Evolutionary conservation across 31 red algal species (phyloP).

Genomic region (Asparagopsis taxiformis): DNA sequence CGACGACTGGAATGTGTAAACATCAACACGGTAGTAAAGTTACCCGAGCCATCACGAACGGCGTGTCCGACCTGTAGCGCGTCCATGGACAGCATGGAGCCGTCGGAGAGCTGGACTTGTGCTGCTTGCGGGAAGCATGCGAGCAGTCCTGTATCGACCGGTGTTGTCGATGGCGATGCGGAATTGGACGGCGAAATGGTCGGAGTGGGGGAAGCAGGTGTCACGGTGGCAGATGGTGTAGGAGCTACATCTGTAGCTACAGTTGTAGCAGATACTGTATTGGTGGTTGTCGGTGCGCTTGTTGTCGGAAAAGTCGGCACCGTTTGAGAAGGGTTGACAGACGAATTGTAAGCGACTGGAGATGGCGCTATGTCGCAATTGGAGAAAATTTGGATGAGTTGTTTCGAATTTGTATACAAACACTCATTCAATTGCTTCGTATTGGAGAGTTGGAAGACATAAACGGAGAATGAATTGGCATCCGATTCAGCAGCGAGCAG

Average conservation of each 20-base stretch:
- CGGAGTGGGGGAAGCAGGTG: slow-evolving; percentile 2
- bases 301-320: too few species aligned
- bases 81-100: slow-evolving; percentile 16
- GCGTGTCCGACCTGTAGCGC: slow-evolving; percentile 23
- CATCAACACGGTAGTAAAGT: slow-evolving; percentile 12
- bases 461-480: too few species aligned
- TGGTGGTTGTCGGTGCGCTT: too few species aligned
- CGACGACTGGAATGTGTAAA: slow-evolving; percentile 24
- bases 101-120: slow-evolving; percentile 4
- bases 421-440: too few species aligned
- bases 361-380: too few species aligned
- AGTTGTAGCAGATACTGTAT: background rate
- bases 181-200: background rate
- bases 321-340: too few species aligned
- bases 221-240: background rate
- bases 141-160: too few species aligned
- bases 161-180: slow-evolving; percentile 1
- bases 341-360: too few species aligned
- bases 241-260: background rate
- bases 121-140: slow-evolving; percentile 55
- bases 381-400: too few species aligned
- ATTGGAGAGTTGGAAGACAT: too few species aligned
- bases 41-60: slow-evolving; percentile 7
- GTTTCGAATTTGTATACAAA: too few species aligned
- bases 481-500: too few species aligned